Conservation (phyloP, 2,329 filamentous ascomycete species). For the Xylariaceae sp. region DNA sequence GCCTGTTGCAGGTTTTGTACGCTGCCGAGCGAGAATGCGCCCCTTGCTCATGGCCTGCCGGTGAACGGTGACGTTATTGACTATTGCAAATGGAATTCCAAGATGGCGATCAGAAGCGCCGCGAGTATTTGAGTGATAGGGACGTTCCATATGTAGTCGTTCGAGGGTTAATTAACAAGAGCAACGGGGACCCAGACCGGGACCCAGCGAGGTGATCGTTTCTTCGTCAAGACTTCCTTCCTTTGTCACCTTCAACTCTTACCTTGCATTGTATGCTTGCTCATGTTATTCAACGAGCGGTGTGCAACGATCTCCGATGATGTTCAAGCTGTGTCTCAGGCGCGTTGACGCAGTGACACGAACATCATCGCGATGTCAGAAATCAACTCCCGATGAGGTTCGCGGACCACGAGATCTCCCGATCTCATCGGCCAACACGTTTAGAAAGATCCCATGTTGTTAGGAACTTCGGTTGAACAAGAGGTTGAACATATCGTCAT, state of each 20-base stretch:
- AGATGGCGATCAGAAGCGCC: background rate
- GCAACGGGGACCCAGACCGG: background rate
- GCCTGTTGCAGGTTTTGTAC: background rate
- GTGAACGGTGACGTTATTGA: background rate
- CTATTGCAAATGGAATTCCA: background rate
- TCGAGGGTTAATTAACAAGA: background rate
- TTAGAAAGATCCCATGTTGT: too few relatives aligned
- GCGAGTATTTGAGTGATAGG: background rate
- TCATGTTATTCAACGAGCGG: background rate
- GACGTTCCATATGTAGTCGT: background rate
- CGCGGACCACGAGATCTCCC: too few relatives aligned
- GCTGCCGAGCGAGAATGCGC: background rate
- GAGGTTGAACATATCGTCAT: background rate
- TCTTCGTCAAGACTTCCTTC: background rate
- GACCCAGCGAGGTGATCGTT: background rate
- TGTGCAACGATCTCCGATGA: constrained; percentile 2
- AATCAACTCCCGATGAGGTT: too few relatives aligned
- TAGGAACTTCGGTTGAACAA: background rate
- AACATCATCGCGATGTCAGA: too few relatives aligned
- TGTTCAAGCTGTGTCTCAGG: constrained; percentile 1
- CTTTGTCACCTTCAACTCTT: background rate
- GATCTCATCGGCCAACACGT: too few relatives aligned
- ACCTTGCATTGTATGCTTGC: background rate
- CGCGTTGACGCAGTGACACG: background rate
- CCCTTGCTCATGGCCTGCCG: background rate